Percentiles rank a stretch among this genome's conserved stretches.
These are phyloP conservation scores for Multifurca ochricompacta DNA, from an alignment of 768 basidiomycete species.

Conservation along the genomic window DNA sequence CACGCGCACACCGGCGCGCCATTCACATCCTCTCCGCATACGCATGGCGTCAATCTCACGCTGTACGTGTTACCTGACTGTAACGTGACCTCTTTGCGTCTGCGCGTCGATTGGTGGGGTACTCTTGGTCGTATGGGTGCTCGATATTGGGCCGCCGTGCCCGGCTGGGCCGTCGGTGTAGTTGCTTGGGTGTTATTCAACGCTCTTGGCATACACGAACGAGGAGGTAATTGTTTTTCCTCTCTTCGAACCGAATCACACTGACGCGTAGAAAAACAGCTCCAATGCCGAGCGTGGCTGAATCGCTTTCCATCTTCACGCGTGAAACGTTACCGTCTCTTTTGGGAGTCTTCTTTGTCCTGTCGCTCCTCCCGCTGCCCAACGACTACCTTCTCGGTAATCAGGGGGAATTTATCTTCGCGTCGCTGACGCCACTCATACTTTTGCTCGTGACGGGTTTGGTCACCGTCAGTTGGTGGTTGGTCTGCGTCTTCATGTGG, in stretches of 20 bases:
- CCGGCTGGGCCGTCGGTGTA: slow-evolving; percentile 71
- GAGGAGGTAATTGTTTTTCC: slow-evolving; percentile 22
- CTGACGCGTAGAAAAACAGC: slow-evolving; percentile 26
- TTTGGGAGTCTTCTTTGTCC: slow-evolving; percentile 34
- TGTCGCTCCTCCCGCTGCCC: slow-evolving; percentile 52
- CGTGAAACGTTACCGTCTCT: slow-evolving; percentile 34
- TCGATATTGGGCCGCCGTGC: slow-evolving; percentile 65
- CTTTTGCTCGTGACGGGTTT: slow-evolving; percentile 57
- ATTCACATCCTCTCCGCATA: slow-evolving; percentile 36
- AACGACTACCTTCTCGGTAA: slow-evolving; percentile 53
- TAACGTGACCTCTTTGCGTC: slow-evolving; percentile 32
- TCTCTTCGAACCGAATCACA: neutral
- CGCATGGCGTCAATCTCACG: slow-evolving; percentile 43
- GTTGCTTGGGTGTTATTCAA: slow-evolving; percentile 49
- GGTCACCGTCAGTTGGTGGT: slow-evolving; percentile 52
- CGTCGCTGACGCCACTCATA: slow-evolving; percentile 47
- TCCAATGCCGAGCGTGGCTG: slow-evolving; percentile 39
- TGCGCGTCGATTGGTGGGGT: slow-evolving; percentile 64
- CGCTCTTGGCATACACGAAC: slow-evolving; percentile 34
- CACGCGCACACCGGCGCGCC: slow-evolving; percentile 67
- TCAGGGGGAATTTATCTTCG: slow-evolving; percentile 39
- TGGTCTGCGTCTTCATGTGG: slow-evolving; percentile 43
- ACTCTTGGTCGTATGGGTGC: slow-evolving; percentile 64
- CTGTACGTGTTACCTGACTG: slow-evolving; percentile 59
- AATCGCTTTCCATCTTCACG: slow-evolving; percentile 42